Conservation (phyloP, 768 basidiomycete species). For the Lentinula aciculospora region DNA sequence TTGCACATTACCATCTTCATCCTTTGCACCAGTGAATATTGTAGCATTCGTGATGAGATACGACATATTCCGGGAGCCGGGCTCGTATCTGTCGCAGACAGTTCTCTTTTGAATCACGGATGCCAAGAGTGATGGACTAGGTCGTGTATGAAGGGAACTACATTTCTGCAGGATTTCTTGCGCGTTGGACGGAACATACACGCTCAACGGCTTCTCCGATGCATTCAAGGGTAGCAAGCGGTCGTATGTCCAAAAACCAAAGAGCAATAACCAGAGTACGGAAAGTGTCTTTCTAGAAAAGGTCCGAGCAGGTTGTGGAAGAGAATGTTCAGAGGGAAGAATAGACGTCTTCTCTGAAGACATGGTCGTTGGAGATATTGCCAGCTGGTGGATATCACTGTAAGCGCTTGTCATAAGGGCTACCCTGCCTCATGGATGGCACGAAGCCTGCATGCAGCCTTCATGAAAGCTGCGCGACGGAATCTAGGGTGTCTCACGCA, state of each 20-base stretch:
- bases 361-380: not conserved
- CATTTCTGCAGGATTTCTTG: constrained; percentile 38
- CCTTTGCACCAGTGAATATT: constrained; percentile 55
- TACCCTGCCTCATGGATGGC: not conserved
- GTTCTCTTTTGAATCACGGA: constrained; percentile 32
- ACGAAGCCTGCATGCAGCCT: not conserved
- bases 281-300: not conserved
- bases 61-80: constrained; percentile 45
- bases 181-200: constrained; percentile 16
- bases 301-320: not conserved
- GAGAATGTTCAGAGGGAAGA: not conserved
- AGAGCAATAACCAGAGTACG: not conserved
- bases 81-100: constrained; percentile 60
- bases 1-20: constrained; percentile 47
- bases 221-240: not conserved
- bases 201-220: not conserved
- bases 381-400: not conserved
- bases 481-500: too few species aligned
- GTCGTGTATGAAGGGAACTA: constrained; percentile 45
- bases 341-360: not conserved
- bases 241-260: not conserved
- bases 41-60: constrained; percentile 70
- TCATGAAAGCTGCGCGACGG: too few species aligned
- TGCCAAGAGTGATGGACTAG: constrained; percentile 26
- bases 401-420: not conserved